These are phyloP conservation scores for Phytopythium mirpurense DNA, from an alignment of 352 stramenopile genomes.

Conservation along the genomic window DNA sequence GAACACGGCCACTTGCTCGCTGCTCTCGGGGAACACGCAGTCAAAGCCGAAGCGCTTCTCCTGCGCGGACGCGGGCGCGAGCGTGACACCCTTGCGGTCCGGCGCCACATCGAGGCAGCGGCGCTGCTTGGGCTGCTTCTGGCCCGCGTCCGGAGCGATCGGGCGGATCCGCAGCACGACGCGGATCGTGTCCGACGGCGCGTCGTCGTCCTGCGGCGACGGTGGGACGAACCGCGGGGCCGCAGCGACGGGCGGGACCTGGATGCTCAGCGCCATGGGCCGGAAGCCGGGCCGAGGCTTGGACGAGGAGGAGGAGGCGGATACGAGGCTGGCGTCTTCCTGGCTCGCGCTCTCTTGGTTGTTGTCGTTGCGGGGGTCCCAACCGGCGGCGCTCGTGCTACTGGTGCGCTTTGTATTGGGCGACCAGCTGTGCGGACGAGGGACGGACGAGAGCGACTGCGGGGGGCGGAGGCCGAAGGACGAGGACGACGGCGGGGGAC, in stretches of 20 bases:
- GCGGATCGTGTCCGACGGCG: constrained; percentile 58
- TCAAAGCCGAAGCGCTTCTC: constrained; percentile 87
- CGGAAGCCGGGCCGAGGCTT: constrained; percentile 8
- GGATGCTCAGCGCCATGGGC: constrained; percentile 2
- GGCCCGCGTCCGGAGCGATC: constrained; percentile 21
- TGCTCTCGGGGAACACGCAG: constrained; percentile 62
- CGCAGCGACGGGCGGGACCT: constrained; percentile 8
- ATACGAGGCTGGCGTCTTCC: constrained; percentile 2
- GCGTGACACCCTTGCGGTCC: constrained; percentile 51
- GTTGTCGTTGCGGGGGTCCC: too few relatives aligned
- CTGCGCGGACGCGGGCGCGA: constrained; percentile 52
- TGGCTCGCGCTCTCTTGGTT: neutral
- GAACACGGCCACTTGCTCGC: constrained; percentile 79
- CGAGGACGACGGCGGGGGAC: constrained; percentile 5
- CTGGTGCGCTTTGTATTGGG: neutral
- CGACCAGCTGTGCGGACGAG: constrained; percentile 2
- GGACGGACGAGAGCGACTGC: constrained; percentile 11
- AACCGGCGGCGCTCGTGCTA: too few relatives aligned
- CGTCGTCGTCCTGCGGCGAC: constrained; percentile 12
- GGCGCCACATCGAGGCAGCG: constrained; percentile 56
- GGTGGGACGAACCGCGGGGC: constrained; percentile 12
- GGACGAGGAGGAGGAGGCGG: too few relatives aligned
- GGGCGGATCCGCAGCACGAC: constrained; percentile 65
- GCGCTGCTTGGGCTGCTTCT: constrained; percentile 20
- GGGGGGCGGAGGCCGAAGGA: constrained; percentile 9